A percentile compares a stretch with the other conserved stretches of the same genome.
Evolutionary conservation across 768 basidiomycete genomes (phyloP).

Genomic region (Phlebiopsis flavidoalba): DNA sequence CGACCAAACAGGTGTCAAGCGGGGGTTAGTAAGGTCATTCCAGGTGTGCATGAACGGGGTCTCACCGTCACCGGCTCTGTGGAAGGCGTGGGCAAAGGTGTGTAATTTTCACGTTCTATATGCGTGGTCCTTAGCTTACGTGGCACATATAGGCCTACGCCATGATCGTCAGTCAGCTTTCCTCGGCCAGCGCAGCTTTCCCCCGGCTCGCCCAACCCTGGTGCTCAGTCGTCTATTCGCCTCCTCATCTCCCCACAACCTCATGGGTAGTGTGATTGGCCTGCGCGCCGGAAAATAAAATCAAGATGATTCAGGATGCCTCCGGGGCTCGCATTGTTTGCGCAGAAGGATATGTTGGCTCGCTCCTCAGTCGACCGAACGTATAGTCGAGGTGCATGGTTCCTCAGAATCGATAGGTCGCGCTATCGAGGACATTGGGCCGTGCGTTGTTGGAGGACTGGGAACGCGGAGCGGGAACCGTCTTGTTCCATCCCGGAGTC

Average conservation of each 20-base stretch:
- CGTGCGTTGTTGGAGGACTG: constrained; percentile 95
- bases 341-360: constrained; percentile 99
- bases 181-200: constrained; percentile 76
- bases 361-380: constrained; percentile 97
- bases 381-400: constrained; percentile 97
- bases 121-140: constrained; percentile 11
- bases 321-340: constrained; percentile 98
- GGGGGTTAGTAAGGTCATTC: constrained; percentile 97
- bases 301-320: constrained; percentile 96
- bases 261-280: constrained; percentile 99
- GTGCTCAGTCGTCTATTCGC: constrained; percentile 74
- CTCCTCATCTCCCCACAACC: constrained; percentile 97
- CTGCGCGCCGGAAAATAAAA: constrained; percentile 91
- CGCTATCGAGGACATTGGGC: constrained; percentile 93
- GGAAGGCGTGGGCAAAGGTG: constrained; percentile 90
- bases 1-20: constrained; percentile 94
- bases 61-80: constrained; percentile 90
- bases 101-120: constrained; percentile 13
- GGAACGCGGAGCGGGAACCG: constrained; percentile 91
- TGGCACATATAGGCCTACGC: constrained; percentile 69
- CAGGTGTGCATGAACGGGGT: constrained; percentile 96
- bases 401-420: constrained; percentile 87
- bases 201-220: constrained; percentile 65
- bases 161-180: constrained; percentile 89
- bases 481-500: constrained; percentile 93